Evolutionary conservation across 495 filamentous ascomycete genomes (phyloP).

Genomic region (Rostrohypoxylon terebratum): DNA sequence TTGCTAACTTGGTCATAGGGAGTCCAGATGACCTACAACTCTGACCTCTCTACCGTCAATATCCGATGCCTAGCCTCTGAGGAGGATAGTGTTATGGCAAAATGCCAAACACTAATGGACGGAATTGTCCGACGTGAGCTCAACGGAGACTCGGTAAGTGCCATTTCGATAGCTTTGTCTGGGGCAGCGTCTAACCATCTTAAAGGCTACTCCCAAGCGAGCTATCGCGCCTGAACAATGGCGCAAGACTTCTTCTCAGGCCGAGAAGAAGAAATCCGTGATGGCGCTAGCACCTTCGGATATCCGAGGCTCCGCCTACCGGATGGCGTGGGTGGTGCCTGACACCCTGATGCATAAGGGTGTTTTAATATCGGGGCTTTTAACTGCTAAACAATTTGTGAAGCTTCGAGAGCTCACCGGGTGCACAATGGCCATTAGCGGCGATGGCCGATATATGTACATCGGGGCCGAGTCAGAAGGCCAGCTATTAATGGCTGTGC

Average conservation of each 20-base stretch:
- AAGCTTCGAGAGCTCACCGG: constrained; percentile 44
- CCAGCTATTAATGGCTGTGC: constrained; percentile 34
- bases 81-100: constrained; percentile 40
- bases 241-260: neutral
- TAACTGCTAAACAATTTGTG: constrained; percentile 29
- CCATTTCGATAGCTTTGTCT: neutral
- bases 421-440: constrained; percentile 42
- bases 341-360: constrained; percentile 15
- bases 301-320: constrained; percentile 14
- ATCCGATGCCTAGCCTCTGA: constrained; percentile 46
- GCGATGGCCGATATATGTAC: constrained; percentile 48
- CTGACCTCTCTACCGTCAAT: constrained; percentile 42
- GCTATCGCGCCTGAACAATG: neutral
- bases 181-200: neutral
- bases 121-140: constrained; percentile 38
- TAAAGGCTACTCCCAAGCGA: constrained; percentile 16
- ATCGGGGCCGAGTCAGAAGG: constrained; percentile 48
- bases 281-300: constrained; percentile 27
- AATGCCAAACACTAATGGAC: constrained; percentile 37
- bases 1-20: constrained; percentile 39
- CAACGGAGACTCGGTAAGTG: constrained; percentile 41
- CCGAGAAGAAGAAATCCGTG: neutral
- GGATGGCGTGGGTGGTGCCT: constrained; percentile 32
- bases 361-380: constrained; percentile 24
- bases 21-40: constrained; percentile 48